These are phyloP conservation scores for Geotrichum aggregatum DNA, from an alignment of 1,139 yeast species.

Conservation along the genomic window DNA sequence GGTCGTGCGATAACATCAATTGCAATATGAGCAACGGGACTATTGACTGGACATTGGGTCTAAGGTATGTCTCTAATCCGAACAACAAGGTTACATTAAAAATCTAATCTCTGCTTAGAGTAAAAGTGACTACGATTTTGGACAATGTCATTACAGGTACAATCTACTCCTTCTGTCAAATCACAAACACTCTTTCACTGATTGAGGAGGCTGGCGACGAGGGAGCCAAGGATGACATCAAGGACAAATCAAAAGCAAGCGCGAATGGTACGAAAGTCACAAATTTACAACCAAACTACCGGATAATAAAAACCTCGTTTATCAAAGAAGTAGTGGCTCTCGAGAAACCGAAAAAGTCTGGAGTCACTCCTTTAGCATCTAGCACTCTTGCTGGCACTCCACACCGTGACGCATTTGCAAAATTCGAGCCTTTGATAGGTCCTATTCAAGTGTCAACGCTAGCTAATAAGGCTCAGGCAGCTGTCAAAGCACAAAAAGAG, in stretches of 20 bases:
- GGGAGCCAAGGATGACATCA: slow-evolving; percentile 5
- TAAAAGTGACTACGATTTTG: slow-evolving; percentile 55
- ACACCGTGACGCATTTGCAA: slow-evolving; percentile 25
- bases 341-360: slow-evolving; percentile 35
- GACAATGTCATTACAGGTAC: slow-evolving; percentile 58
- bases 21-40: slow-evolving; percentile 18
- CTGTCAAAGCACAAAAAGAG: slow-evolving; percentile 29
- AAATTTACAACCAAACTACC: slow-evolving; percentile 41
- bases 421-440: slow-evolving; percentile 32
- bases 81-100: background rate
- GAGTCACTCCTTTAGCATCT: slow-evolving; percentile 10
- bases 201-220: slow-evolving; percentile 28
- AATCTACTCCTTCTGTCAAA: slow-evolving; percentile 55
- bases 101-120: slow-evolving; percentile 28
- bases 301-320: slow-evolving; percentile 55
- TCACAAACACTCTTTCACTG: slow-evolving; percentile 42
- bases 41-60: slow-evolving; percentile 18
- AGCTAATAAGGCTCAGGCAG: slow-evolving; percentile 28
- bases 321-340: slow-evolving; percentile 52
- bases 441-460: slow-evolving; percentile 32
- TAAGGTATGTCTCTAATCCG: background rate
- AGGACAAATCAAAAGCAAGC: background rate
- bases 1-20: background rate
- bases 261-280: slow-evolving; percentile 27
- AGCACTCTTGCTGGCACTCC: slow-evolving; percentile 19